Evolutionary conservation across 495 filamentous ascomycete genomes (phyloP).

Genomic region (Daldinia concentrica): DNA sequence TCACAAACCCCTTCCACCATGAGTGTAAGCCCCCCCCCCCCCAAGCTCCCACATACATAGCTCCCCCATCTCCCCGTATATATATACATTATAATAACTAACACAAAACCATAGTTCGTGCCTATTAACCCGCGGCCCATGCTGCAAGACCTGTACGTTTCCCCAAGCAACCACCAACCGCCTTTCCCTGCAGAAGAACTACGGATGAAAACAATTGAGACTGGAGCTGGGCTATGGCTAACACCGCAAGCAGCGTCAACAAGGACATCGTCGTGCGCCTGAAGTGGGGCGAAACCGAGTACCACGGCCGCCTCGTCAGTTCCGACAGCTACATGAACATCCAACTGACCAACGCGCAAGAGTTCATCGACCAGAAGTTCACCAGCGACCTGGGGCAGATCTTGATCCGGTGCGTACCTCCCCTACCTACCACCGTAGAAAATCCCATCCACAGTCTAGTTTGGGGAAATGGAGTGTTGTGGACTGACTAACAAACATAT

Average conservation of each 20-base stretch:
- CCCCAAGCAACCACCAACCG: background rate
- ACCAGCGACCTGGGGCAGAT: slow-evolving; percentile 88
- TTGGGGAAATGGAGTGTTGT: background rate
- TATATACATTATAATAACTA: background rate
- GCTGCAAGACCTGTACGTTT: slow-evolving; percentile 82
- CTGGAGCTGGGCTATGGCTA: background rate
- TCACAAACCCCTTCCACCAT: slow-evolving; percentile 34
- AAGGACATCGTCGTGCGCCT: slow-evolving; percentile 88
- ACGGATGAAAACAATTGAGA: slow-evolving; percentile 10
- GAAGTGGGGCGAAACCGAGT: slow-evolving; percentile 98
- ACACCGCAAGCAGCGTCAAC: slow-evolving; percentile 70
- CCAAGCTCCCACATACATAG: background rate
- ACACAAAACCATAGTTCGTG: slow-evolving; percentile 65
- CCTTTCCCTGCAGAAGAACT: background rate
- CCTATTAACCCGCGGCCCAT: slow-evolving; percentile 91
- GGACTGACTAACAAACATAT: background rate
- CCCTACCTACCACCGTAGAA: too few species aligned
- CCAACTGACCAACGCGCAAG: slow-evolving; percentile 86
- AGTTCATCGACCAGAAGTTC: slow-evolving; percentile 88
- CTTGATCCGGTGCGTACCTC: slow-evolving; percentile 85
- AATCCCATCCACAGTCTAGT: too few species aligned
- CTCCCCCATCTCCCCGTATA: background rate
- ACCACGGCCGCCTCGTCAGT: slow-evolving; percentile 86
- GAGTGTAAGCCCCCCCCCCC: slow-evolving; percentile 38
- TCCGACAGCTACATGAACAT: slow-evolving; percentile 99